A percentile compares a stretch with the other conserved stretches of the same genome.
Evolutionary conservation across 2,329 filamentous ascomycete species (phyloP).

Genomic region (Arthroderma sp.): DNA sequence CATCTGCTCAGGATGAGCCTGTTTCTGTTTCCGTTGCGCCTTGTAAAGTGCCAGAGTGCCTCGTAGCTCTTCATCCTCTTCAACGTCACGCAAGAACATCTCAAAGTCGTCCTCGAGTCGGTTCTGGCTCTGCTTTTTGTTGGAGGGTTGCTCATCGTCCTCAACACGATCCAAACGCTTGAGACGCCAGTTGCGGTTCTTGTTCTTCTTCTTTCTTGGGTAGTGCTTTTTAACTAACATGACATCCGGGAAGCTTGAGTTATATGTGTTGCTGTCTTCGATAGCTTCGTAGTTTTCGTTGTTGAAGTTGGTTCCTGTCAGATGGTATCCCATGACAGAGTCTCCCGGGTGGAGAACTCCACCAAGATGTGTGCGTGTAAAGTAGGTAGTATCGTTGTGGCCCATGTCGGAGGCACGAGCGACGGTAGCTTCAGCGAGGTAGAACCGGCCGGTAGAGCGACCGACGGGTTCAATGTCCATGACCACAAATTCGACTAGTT

Average conservation of each 20-base stretch:
- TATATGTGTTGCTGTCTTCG: conserved; percentile 62
- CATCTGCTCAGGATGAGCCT: conserved; percentile 33
- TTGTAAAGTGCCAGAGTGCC: conserved; percentile 80
- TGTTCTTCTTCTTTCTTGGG: conserved; percentile 68
- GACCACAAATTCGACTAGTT: conserved; percentile 83
- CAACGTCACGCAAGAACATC: conserved; percentile 90
- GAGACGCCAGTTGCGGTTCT: conserved; percentile 79
- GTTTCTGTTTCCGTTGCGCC: conserved; percentile 40
- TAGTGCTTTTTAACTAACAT: conserved; percentile 96
- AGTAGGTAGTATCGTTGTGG: conserved; percentile 74
- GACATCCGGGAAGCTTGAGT: conserved; percentile 74
- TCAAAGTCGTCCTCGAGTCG: conserved; percentile 92
- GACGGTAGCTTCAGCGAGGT: conserved; percentile 76
- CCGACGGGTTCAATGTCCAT: conserved; percentile 83
- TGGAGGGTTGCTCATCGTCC: conserved; percentile 36
- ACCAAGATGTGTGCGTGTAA: conserved; percentile 80
- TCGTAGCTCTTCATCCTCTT: conserved; percentile 83
- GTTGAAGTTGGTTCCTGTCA: conserved; percentile 87
- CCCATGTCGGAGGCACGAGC: conserved; percentile 78
- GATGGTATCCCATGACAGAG: conserved; percentile 85
- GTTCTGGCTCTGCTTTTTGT: conserved; percentile 54
- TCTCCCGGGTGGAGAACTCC: conserved; percentile 76
- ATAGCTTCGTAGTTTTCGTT: conserved; percentile 71
- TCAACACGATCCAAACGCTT: conserved; percentile 88
- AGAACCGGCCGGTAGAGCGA: conserved; percentile 63